Evolutionary conservation across 805 yeast genomes (phyloP), one percentile per base, ranked within the genome.

Genomic region (Wickerhamomyces subpelliculosus): DNA sequence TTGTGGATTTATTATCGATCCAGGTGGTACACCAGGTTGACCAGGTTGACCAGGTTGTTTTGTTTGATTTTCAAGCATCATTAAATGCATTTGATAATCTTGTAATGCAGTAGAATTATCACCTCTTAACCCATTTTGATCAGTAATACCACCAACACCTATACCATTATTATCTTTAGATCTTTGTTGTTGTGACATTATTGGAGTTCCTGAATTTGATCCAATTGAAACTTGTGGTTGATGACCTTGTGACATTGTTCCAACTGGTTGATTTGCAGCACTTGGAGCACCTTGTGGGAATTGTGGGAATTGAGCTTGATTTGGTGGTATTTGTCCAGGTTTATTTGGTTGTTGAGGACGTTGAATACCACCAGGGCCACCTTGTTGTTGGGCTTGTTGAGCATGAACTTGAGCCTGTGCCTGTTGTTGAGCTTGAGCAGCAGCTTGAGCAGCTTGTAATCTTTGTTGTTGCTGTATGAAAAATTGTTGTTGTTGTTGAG

Each of bases 41-140:
- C 27, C 27, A 14, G 25, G n/a, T 5, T n/a, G 17, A 13, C 35
- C 38, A 23, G 38, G 9, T 54, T n/a, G n/a, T n/a, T 82, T 80
- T 51, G 81, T 84, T 53, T 84, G 89, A 44, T 75, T 76, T 50
- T 85, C 95, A 51, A 85, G 62, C 48, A 81, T 60, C 73, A 82
- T 74, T 47, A 84, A 64, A 55, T 84, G 90, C 68, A 76, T 78
- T 57, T 85, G 94, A 57, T 85, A 85, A 51, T 85, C 94, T 47
- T 81, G 84, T 31, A 85, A 62, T 2, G 88, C 88, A 44, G 70
- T 71, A 40, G 41, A 31, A 35, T 45, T 47, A 32, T 49, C 56
- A 17, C 46, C 47, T 34, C 53, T 40, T 12, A 44, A 27, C 1
- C 45, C 46, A 23, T 36, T 37, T 8, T 46, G 48, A n/a, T n/a